Evolutionary conservation across 495 filamentous ascomycete genomes (phyloP), one percentile per base, ranked within the genome.

Genomic region (Penicillium dipodomyicola): DNA sequence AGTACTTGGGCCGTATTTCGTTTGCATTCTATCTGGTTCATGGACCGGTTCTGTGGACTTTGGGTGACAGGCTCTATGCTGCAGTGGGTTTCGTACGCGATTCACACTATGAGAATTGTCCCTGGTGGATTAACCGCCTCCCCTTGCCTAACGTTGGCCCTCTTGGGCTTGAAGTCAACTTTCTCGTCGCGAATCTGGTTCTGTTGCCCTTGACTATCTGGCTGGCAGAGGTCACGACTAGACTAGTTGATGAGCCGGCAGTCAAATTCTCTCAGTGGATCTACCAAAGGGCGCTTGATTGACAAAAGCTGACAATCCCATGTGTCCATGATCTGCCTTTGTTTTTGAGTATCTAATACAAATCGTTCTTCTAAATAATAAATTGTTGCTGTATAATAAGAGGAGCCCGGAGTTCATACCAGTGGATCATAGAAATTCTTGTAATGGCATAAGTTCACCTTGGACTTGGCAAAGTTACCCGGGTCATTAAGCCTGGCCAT

Each of bases 11-110:
- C 11, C 70, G 75, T 9, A 67, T 84, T 25, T 81, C 77, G 0
- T 84, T 74, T 57, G 69, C 77, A 15, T 71, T 84, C 7, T 84
- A 84, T 59, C 66, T 84, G 40, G 74, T 83, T 5, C 82, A 84
- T 59, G 79, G 78, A n/a, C 77, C 78, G 3, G 69, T 79, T 12
- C 63, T 80, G 19, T 72, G 67, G 66, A 65, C 63, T 4, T 54
- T 77, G 27, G 73, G 67, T 17, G 74, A 78, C 53, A 54, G 76
- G 20, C 9, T 80, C 5, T 85, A 87, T 64, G 71, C 76, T 4
- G 80, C 81, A 9, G 70, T 72, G 0, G 84, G 84, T 0, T 82
- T 77, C 69, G 53, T 53, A 27, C 68, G 65, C 23, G 72, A 76
- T 14, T 56, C 57, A 8, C 72, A 79, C 53, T 25, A 58, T 10